phyloP scores from a whole-genome alignment of 257 asterid species.

The Nemophila menziesii region DNA sequence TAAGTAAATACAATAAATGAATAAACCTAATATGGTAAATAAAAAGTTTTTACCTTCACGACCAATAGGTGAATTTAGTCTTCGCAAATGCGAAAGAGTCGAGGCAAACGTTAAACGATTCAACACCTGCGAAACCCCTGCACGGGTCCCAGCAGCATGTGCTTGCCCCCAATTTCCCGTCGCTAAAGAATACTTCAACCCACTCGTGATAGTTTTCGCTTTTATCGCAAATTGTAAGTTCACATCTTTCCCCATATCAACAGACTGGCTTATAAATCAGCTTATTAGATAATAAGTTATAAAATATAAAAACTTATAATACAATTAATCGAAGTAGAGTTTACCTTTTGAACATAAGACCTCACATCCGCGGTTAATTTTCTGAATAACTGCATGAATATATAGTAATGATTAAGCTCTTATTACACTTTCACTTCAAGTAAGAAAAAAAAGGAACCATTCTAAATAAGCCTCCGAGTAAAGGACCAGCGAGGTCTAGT shows the following conservation, averaged over 20 bases:
- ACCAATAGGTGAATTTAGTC: constrained; percentile 18
- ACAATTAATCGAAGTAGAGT: not conserved
- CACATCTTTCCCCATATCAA: constrained; percentile 19
- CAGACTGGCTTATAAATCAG: constrained; percentile 6
- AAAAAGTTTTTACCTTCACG: constrained; percentile 11
- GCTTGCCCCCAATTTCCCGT: constrained; percentile 24
- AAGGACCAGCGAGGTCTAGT: constrained; percentile 20
- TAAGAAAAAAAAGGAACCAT: constrained; percentile 7
- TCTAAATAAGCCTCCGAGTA: constrained; percentile 17
- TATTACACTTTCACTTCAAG: not conserved
- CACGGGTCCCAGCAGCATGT: constrained; percentile 18
- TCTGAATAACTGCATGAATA: constrained; percentile 16
- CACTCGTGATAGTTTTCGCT: constrained; percentile 18
- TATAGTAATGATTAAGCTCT: not conserved
- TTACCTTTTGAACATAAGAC: constrained; percentile 14
- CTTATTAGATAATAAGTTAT: too few relatives aligned
- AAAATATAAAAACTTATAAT: not conserved
- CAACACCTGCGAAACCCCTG: constrained; percentile 21
- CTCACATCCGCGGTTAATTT: constrained; percentile 16
- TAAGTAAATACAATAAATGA: not conserved
- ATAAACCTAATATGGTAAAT: not conserved
- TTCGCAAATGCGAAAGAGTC: constrained; percentile 14
- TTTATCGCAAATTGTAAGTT: constrained; percentile 19
- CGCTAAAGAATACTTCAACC: constrained; percentile 16
- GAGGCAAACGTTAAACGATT: constrained; percentile 18